A percentile compares a stretch with the other conserved stretches of the same genome.
These are phyloP conservation scores for Lentinula guzmanii DNA, from an alignment of 768 basidiomycete genomes.

Conservation along the genomic window DNA sequence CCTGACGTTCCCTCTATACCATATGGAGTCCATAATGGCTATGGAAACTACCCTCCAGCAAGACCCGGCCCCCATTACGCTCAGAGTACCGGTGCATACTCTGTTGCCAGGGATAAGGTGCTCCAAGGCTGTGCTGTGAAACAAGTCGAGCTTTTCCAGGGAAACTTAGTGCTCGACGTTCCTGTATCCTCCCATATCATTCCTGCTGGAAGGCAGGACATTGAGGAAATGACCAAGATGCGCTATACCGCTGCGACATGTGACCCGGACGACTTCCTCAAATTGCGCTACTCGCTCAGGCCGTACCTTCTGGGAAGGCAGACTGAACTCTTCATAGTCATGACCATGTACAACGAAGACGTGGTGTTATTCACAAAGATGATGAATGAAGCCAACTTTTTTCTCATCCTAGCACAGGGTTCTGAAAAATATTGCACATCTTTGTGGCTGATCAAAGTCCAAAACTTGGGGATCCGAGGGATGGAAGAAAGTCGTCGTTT, in stretches of 20 bases:
- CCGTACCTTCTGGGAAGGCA: slow-evolving; percentile 74
- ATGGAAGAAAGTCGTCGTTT: slow-evolving; percentile 89
- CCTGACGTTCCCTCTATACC: slow-evolving; percentile 54
- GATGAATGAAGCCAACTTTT: slow-evolving; percentile 50
- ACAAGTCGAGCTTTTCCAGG: slow-evolving; percentile 74
- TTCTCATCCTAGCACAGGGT: slow-evolving; percentile 40
- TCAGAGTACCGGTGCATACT: slow-evolving; percentile 51
- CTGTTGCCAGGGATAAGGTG: slow-evolving; percentile 68
- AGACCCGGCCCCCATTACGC: slow-evolving; percentile 44
- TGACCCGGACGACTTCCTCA: slow-evolving; percentile 85
- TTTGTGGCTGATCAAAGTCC: slow-evolving; percentile 63
- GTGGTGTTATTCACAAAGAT: slow-evolving; percentile 72
- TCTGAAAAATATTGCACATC: slow-evolving; percentile 80
- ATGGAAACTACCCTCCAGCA: slow-evolving; percentile 55
- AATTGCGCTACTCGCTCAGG: slow-evolving; percentile 68
- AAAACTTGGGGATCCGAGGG: slow-evolving; percentile 86
- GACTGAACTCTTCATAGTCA: slow-evolving; percentile 91
- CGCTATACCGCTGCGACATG: slow-evolving; percentile 86
- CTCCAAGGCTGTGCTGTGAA: slow-evolving; percentile 76
- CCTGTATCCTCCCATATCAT: slow-evolving; percentile 75
- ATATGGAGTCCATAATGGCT: slow-evolving; percentile 29
- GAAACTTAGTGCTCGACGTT: slow-evolving; percentile 82
- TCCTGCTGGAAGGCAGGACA: slow-evolving; percentile 52
- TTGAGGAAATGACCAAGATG: slow-evolving; percentile 79
- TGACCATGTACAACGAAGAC: slow-evolving; percentile 97